Evolutionary conservation across 2,329 filamentous ascomycete species (phyloP).

Genomic region (Alternaria triticina): DNA sequence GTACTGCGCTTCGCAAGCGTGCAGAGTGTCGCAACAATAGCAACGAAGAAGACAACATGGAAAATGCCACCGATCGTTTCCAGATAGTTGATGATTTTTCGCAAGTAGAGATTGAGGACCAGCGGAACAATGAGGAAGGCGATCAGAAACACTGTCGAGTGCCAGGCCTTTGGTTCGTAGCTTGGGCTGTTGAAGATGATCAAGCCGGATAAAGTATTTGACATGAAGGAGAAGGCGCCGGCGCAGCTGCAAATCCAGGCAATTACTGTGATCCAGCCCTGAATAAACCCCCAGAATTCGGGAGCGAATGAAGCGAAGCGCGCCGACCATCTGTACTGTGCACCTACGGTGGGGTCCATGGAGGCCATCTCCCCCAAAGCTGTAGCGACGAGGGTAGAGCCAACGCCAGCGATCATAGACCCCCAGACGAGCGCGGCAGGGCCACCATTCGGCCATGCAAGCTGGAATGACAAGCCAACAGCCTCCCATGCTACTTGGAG

Average conservation of each 20-base stretch:
- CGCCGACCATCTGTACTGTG: slow-evolving; percentile 32
- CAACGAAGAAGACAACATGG: slow-evolving; percentile 57
- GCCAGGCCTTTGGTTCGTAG: slow-evolving; percentile 51
- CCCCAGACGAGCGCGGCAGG: background rate
- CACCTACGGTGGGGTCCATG: slow-evolving; percentile 30
- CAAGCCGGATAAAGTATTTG: slow-evolving; percentile 20
- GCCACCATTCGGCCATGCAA: background rate
- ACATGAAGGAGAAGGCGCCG: slow-evolving; percentile 21
- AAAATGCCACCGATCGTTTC: slow-evolving; percentile 54
- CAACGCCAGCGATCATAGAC: slow-evolving; percentile 21
- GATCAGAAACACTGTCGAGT: slow-evolving; percentile 55
- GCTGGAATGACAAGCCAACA: background rate
- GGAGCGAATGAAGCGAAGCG: slow-evolving; percentile 19
- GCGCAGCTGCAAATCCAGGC: slow-evolving; percentile 41
- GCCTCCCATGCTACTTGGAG: background rate
- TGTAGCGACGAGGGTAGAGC: slow-evolving; percentile 34
- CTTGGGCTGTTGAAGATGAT: slow-evolving; percentile 42
- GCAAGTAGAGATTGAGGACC: slow-evolving; percentile 51
- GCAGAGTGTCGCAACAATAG: slow-evolving; percentile 52
- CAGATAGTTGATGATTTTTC: slow-evolving; percentile 50
- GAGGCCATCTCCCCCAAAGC: slow-evolving; percentile 34
- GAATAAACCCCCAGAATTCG: slow-evolving; percentile 29
- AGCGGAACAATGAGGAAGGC: slow-evolving; percentile 43
- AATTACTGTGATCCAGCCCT: slow-evolving; percentile 45
- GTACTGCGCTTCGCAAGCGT: slow-evolving; percentile 37